These are phyloP conservation scores for Akanthomyces uredinophilus DNA, from an alignment of 2,329 filamentous ascomycete genomes.

Conservation along the genomic window DNA sequence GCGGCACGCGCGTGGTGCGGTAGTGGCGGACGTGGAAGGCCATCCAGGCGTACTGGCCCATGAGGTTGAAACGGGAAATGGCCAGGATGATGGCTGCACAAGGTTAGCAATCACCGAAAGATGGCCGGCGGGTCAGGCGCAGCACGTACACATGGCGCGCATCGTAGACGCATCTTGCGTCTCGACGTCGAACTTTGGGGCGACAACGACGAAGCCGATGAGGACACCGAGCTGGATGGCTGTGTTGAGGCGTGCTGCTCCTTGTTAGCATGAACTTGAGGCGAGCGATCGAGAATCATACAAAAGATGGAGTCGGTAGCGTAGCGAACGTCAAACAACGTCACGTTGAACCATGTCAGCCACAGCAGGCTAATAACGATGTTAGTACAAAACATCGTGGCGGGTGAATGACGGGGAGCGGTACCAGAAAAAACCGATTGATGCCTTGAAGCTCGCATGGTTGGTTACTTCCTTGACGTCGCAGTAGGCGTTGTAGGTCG, in stretches of 20 bases:
- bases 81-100: slow-evolving; percentile 40
- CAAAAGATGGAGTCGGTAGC: slow-evolving; percentile 58
- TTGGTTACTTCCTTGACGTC: slow-evolving; percentile 29
- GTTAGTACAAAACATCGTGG: not conserved
- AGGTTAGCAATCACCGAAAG: not conserved
- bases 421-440: slow-evolving; percentile 29
- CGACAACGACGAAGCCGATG: slow-evolving; percentile 60
- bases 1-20: slow-evolving; percentile 30
- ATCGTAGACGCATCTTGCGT: slow-evolving; percentile 34
- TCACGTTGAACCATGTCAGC: slow-evolving; percentile 63
- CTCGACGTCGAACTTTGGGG: slow-evolving; percentile 39
- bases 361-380: slow-evolving; percentile 45
- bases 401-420: not conserved
- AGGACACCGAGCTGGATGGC: slow-evolving; percentile 58
- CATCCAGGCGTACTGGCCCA: slow-evolving; percentile 48
- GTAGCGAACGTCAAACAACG: slow-evolving; percentile 62
- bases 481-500: slow-evolving; percentile 58
- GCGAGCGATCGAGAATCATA: slow-evolving; percentile 9
- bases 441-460: slow-evolving; percentile 28
- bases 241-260: slow-evolving; percentile 48
- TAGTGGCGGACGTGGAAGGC: slow-evolving; percentile 39
- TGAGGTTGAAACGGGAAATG: slow-evolving; percentile 46
- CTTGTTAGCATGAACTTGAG: not conserved
- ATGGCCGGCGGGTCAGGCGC: not conserved
- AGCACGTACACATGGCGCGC: slow-evolving; percentile 34